phyloP scores from a whole-genome alignment of 2,329 filamentous ascomycete species.

The Trichoderma sp. region DNA sequence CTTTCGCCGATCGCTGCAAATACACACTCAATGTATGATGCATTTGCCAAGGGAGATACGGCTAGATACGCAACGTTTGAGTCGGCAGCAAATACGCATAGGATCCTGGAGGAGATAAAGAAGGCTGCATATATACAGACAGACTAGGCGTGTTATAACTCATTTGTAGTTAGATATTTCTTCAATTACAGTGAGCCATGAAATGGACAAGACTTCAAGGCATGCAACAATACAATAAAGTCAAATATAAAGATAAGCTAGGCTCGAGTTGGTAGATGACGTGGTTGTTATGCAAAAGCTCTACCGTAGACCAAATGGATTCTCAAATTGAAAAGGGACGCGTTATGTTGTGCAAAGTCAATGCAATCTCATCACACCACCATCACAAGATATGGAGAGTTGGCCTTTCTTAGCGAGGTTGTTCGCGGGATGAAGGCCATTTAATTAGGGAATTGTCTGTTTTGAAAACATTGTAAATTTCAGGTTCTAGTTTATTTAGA shows the following conservation, averaged over 20 bases:
- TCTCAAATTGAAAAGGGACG: too few relatives aligned
- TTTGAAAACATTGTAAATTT: neutral
- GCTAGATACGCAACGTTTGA: constrained; percentile 22
- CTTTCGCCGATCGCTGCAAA: constrained; percentile 2
- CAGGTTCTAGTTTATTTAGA: fast-evolving
- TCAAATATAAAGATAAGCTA: neutral
- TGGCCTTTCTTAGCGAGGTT: too few relatives aligned
- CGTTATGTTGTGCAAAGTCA: too few relatives aligned
- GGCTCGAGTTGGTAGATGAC: too few relatives aligned
- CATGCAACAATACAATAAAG: neutral
- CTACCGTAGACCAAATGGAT: too few relatives aligned
- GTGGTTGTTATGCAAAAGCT: too few relatives aligned
- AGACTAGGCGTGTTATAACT: neutral
- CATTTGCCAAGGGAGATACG: constrained; percentile 17
- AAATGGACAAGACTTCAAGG: neutral
- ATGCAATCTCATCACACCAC: too few relatives aligned
- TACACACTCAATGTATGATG: constrained; percentile 16
- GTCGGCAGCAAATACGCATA: constrained; percentile 22
- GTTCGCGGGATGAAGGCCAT: neutral
- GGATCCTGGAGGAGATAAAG: constrained; percentile 10
- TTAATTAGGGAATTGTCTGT: neutral
- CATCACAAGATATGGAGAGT: too few relatives aligned
- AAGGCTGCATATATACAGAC: neutral
- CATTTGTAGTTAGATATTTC: neutral
- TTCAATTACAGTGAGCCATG: neutral